Conservation (phyloP, 2,329 filamentous ascomycete species). For the Gremmenia infestans region DNA sequence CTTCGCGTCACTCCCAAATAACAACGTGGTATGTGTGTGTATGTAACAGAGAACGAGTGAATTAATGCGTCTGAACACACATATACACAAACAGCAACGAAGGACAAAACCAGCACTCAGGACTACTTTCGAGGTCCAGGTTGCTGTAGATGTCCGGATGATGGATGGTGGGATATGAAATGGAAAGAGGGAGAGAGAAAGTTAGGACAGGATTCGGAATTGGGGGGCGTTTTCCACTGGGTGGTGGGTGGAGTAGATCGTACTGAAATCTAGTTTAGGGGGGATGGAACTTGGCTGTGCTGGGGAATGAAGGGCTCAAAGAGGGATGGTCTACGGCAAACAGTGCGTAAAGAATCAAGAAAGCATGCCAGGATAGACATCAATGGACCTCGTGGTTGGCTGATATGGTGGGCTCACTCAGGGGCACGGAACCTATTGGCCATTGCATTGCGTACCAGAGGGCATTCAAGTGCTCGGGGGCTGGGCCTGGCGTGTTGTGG, state of each 20-base stretch:
- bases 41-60: neutral
- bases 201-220: neutral
- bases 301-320: constrained; percentile 16
- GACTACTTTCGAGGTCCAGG: neutral
- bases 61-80: neutral
- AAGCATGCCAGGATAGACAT: too few species aligned
- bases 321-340: constrained; percentile 2
- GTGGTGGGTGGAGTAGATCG: neutral
- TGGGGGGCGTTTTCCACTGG: constrained; percentile 1
- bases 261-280: constrained; percentile 10
- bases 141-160: neutral
- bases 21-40: neutral
- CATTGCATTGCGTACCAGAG: too few species aligned
- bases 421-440: too few species aligned
- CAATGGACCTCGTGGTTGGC: too few species aligned
- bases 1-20: constrained; percentile 10
- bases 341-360: neutral
- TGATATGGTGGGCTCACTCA: too few species aligned
- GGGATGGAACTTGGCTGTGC: constrained; percentile 4
- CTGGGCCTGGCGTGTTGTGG: too few species aligned
- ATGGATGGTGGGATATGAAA: constrained; percentile 5
- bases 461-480: too few species aligned
- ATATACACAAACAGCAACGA: neutral
- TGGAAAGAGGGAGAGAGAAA: constrained; percentile 5
- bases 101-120: constrained; percentile 8